phyloP scores from a whole-genome alignment of 257 asterid species.

The Solanum corneliomulleri region DNA sequence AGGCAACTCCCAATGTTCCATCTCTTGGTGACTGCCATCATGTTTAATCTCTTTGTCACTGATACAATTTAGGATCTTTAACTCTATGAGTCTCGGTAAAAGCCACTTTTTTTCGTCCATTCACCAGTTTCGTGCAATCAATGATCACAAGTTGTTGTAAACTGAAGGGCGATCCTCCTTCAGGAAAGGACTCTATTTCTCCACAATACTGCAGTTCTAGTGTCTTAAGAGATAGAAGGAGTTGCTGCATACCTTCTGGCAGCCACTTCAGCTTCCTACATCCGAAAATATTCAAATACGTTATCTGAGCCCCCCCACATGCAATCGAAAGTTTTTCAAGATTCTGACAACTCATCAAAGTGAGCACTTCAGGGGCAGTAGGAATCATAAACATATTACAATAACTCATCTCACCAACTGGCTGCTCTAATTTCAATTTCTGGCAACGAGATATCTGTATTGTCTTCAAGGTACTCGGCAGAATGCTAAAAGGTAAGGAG shows the following conservation, averaged over 20 bases:
- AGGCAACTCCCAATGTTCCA: not conserved
- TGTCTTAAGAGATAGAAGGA: not conserved
- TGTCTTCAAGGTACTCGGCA: not conserved
- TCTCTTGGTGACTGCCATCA: too few relatives aligned
- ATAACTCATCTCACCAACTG: not conserved
- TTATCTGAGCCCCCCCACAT: not conserved
- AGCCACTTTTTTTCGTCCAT: not conserved
- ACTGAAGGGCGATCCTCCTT: not conserved
- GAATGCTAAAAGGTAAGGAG: not conserved
- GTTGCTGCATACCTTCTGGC: not conserved
- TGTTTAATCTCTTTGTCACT: too few relatives aligned
- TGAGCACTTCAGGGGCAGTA: not conserved
- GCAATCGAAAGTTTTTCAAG: not conserved
- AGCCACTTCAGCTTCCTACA: not conserved
- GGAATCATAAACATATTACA: not conserved
- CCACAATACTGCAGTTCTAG: fast-evolving
- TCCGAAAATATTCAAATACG: not conserved
- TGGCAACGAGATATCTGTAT: fast-evolving
- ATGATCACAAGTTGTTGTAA: fast-evolving
- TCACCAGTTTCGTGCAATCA: not conserved
- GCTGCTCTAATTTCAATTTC: not conserved
- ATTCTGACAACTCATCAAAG: fast-evolving
- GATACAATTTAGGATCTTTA: too few relatives aligned
- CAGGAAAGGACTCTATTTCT: not conserved
- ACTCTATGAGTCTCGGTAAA: not conserved